These are phyloP conservation scores for Panicum hallii DNA, from an alignment of 202 grass and related monocot genomes.

Conservation along the genomic window DNA sequence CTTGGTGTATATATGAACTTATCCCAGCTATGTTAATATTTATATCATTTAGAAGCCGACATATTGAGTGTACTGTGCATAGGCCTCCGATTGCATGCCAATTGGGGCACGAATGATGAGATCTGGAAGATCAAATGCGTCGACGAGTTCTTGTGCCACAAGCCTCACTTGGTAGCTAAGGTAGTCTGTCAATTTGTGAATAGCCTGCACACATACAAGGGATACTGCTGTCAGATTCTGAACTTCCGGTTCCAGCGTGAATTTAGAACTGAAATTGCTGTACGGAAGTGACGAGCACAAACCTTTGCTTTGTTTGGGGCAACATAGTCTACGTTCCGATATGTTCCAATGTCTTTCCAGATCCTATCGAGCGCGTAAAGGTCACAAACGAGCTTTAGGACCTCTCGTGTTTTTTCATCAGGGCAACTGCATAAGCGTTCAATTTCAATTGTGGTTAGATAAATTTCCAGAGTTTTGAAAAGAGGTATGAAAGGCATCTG, in stretches of 20 bases:
- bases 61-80: conserved; percentile 79
- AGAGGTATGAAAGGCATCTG: neutral
- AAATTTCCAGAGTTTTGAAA: neutral
- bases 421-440: conserved; percentile 72
- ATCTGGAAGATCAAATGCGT: conserved; percentile 91
- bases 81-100: conserved; percentile 81
- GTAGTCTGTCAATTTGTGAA: conserved; percentile 91
- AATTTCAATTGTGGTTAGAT: conserved; percentile 21
- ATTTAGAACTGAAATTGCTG: conserved; percentile 2
- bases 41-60: conserved; percentile 67
- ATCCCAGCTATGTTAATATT: neutral
- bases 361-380: conserved; percentile 94
- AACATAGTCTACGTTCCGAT: conserved; percentile 87
- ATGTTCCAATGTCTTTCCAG: conserved; percentile 96
- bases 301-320: conserved; percentile 99
- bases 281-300: conserved; percentile 15
- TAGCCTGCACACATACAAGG: conserved; percentile 59
- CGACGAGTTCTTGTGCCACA: conserved; percentile 71
- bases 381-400: conserved; percentile 89
- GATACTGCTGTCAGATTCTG: conserved; percentile 35
- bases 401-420: conserved; percentile 70
- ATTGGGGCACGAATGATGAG: conserved; percentile 82
- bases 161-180: conserved; percentile 94
- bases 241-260: neutral
- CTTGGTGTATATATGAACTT: neutral